Base-by-base conservation (phyloP, 352 stramenopile species). In the Aphanomyces invadans region DNA sequence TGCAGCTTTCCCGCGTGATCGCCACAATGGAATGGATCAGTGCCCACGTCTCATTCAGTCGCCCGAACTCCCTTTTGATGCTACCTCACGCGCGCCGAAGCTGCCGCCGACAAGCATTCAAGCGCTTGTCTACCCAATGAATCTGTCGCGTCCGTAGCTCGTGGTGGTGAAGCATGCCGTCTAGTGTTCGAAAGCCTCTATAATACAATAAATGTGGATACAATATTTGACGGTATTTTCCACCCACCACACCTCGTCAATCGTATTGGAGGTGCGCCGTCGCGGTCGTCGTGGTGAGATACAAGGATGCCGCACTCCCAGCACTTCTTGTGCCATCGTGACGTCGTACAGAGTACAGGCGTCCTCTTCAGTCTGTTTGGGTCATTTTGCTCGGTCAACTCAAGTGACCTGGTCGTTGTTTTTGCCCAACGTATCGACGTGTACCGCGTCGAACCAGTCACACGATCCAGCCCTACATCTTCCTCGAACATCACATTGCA, bases 321-420 rank as follows among this genome's bases (percentile, higher is more conserved):
- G 71, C 86, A 94, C 74, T 94, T 94, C 66, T 66, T 94, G 49
- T 80, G 89, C 54, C 83, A 94, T 62, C 81, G 83, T 62, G 86
- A 94, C 64, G 72, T 94, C 12, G 81, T 94, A 61, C 73, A 83
- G 4, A 80, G 83, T 54, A 92, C 86, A 42, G 81, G 83, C 19
- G 81, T 94, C 56, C 83, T 91, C 54, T 67, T 59, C 39, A 67
- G 60, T 31, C 26, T 67, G 19, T 38, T 67, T 39, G 60, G 60
- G 79, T 89, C 73, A 76, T 84, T 12, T 77, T 79, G 17, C 74
- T 83, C 71, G 79, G 82, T 21, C 74, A 77, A n/a, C 70, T 92
- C 25, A 84, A 62, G 71, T 10, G 86, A 95, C 54, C 72, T 95
- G 48, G 78, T 95, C 54, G 73, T 92, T 62, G 68, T 86, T 25